Base-by-base conservation (phyloP, 768 basidiomycete species). In the Podaxis sp. region DNA sequence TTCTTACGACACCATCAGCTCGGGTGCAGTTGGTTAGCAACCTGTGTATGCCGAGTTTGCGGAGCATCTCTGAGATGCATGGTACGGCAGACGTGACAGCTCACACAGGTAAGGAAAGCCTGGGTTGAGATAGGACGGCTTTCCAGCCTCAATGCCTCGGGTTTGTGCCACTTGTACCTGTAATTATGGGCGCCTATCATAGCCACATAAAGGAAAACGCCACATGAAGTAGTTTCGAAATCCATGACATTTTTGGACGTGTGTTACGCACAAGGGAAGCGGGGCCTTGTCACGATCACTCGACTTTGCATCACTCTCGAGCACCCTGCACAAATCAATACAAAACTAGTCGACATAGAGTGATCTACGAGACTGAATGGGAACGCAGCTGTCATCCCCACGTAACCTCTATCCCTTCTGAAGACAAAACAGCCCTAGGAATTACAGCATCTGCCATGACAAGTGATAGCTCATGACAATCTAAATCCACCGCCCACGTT, bases 11-110 rank as follows among this genome's bases (percentile, higher is more conserved):
- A 57, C 8, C 25, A 47, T 36, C 57, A 17, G n/a, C 3, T 12
- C 57, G 57, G 57, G 36, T 59, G 49, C 57, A 59, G 36, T 59
- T 59, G 57, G 47, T 2, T 59, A 38, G 49, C 57, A 59, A 59
- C 57, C 25, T 17, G 29, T 8, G 27, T 36, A 25, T 24, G 12
- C 49, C 49, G 49, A 50, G 19, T 50, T 19, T 24, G 22, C 25
- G 55, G 55, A 56, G 40, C 55, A 17, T 41, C 12, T 50, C 49
- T 25, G 55, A 27, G 38, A 24, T 11, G 12, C 17, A 55, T 12
- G 55, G 41, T 12, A 24, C 4, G 12, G 19, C 43, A n/a, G 17
- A 19, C 15, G 15, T 19, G n/a, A 46, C 43, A 19, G 6, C 9
- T 46, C 43, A 46, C 43, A 22, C 8, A 46, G 9, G 17, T 46